phyloP scores from a whole-genome alignment of 305 asterid species.

The Withania somnifera region DNA sequence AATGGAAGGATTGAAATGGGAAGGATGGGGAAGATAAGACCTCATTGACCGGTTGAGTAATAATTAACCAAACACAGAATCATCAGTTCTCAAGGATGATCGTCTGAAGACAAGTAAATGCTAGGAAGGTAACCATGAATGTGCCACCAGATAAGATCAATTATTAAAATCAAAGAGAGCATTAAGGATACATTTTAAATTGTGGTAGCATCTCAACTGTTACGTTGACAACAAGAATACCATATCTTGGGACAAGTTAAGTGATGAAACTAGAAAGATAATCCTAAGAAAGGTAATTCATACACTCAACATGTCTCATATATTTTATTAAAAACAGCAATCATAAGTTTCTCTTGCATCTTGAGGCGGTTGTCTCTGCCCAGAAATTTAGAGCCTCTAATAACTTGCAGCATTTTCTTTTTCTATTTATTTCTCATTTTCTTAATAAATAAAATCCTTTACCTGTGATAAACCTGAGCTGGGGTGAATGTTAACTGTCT shows the following conservation, averaged over 20 bases:
- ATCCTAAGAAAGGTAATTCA: not conserved
- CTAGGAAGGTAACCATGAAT: not conserved
- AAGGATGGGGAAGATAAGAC: not conserved
- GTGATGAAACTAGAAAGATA: not conserved
- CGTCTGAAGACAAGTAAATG: not conserved
- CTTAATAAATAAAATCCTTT: not conserved
- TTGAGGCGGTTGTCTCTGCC: not conserved
- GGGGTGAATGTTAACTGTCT: conserved; percentile 82
- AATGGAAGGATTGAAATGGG: not conserved
- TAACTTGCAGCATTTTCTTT: not conserved
- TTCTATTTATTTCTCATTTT: not conserved
- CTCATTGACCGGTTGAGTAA: not conserved
- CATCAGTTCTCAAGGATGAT: not conserved
- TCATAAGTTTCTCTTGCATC: not conserved
- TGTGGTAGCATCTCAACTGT: not conserved
- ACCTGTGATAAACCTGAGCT: conserved; percentile 73
- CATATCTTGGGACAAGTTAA: not conserved
- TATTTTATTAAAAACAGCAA: not conserved
- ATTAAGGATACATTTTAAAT: not conserved
- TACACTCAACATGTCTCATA: not conserved
- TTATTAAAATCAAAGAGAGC: not conserved
- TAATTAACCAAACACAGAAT: not conserved
- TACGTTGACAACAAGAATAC: not conserved
- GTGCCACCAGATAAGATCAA: not conserved
- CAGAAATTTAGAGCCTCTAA: not conserved